A percentile compares a stretch with the other conserved stretches of the same genome.
Evolutionary conservation across 257 asterid species (phyloP).

Genomic region (Nicotiana attenuata): DNA sequence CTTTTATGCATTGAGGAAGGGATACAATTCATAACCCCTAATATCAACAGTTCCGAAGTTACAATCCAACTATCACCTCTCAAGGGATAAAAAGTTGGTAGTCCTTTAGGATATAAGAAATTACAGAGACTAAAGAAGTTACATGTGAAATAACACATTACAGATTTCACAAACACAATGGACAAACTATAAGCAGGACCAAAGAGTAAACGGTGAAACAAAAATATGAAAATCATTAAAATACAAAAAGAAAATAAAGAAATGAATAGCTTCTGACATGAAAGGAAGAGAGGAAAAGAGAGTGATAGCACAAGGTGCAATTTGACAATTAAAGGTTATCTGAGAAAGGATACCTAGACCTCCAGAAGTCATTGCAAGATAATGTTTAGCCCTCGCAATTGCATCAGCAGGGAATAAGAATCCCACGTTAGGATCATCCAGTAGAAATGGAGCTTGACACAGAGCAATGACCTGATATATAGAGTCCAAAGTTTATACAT

Average conservation of each 20-base stretch:
- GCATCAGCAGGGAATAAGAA: slow-evolving; percentile 95
- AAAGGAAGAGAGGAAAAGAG: not conserved
- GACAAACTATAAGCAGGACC: not conserved
- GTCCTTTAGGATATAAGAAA: not conserved
- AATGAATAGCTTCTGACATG: not conserved
- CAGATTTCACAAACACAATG: not conserved
- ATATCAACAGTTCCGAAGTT: not conserved
- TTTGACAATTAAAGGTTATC: not conserved
- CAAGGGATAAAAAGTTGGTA: not conserved
- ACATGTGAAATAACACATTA: not conserved
- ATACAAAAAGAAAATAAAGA: not conserved
- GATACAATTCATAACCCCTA: not conserved
- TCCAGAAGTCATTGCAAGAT: slow-evolving; percentile 72
- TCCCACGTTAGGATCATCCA: slow-evolving; percentile 96
- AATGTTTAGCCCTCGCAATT: slow-evolving; percentile 88
- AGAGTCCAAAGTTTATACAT: not conserved
- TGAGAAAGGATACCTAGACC: slow-evolving; percentile 64
- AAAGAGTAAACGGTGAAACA: not conserved
- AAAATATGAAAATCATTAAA: not conserved
- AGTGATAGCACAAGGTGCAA: not conserved
- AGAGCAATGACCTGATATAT: slow-evolving; percentile 79
- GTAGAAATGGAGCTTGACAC: slow-evolving; percentile 97
- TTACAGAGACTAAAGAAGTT: not conserved
- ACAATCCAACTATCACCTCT: not conserved
- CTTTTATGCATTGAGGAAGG: not conserved